A percentile compares a stretch with the other conserved stretches of the same genome.
Evolutionary conservation across 2,329 filamentous ascomycete species (phyloP).

Genomic region (Hypoxylon rubiginosum): DNA sequence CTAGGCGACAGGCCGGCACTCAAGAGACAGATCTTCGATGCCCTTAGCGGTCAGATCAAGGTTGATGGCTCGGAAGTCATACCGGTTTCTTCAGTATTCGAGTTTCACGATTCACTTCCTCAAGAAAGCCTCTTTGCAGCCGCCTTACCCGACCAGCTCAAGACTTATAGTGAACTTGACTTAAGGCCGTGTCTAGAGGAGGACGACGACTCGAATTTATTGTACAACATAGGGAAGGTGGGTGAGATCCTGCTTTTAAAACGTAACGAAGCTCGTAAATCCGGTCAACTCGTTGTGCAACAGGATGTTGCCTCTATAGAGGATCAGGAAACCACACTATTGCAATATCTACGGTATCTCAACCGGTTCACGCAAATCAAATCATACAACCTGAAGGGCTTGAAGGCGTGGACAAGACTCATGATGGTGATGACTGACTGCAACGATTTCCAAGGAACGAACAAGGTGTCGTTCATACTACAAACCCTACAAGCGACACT

Average conservation of each 20-base stretch:
- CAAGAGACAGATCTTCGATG: slow-evolving; percentile 76
- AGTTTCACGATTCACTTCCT: slow-evolving; percentile 89
- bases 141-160: slow-evolving; percentile 64
- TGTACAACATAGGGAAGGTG: slow-evolving; percentile 79
- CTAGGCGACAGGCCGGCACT: slow-evolving; percentile 77
- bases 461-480: slow-evolving; percentile 82
- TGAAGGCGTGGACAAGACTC: slow-evolving; percentile 88
- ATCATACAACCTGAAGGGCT: slow-evolving; percentile 72
- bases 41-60: slow-evolving; percentile 82
- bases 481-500: slow-evolving; percentile 89
- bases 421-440: slow-evolving; percentile 85
- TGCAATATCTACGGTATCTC: slow-evolving; percentile 71
- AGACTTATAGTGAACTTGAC: slow-evolving; percentile 75
- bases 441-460: slow-evolving; percentile 81
- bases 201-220: slow-evolving; percentile 66
- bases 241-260: slow-evolving; percentile 80
- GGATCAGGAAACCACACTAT: slow-evolving; percentile 70
- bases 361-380: slow-evolving; percentile 74
- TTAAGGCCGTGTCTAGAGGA: slow-evolving; percentile 74
- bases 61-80: slow-evolving; percentile 75
- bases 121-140: slow-evolving; percentile 65
- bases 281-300: slow-evolving; percentile 62
- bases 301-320: slow-evolving; percentile 66
- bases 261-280: slow-evolving; percentile 70
- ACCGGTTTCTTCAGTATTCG: slow-evolving; percentile 83